A percentile compares a stretch with the other conserved stretches of the same genome.
phyloP scores from a whole-genome alignment of 2,329 filamentous ascomycete genomes.

The Cephalotrichum gorgonifer region DNA sequence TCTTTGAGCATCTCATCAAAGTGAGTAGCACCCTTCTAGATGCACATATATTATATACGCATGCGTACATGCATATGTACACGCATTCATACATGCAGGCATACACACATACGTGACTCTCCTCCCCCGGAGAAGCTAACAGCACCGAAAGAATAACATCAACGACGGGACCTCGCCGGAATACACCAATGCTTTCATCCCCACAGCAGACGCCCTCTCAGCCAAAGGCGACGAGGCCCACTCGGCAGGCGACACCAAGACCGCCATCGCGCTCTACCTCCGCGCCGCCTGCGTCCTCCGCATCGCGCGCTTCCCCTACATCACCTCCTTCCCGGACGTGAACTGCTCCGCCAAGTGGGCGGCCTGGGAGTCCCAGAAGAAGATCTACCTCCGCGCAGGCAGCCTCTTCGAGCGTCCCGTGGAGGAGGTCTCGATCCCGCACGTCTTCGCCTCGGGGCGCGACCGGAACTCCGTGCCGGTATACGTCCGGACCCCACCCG shows the following conservation, averaged over 20 bases:
- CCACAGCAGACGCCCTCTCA: conserved; percentile 47
- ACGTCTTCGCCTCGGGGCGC: conserved; percentile 33
- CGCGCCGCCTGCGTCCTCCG: conserved; percentile 63
- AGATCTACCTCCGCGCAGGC: conserved; percentile 48
- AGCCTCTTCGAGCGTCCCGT: conserved; percentile 46
- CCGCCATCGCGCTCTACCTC: conserved; percentile 54
- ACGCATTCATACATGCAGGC: no score
- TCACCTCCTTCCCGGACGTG: conserved; percentile 26
- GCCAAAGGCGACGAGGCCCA: conserved; percentile 39
- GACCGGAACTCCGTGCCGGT: conserved; percentile 51
- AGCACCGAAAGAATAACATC: conserved; percentile 34
- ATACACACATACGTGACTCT: no score
- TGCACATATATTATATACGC: not conserved
- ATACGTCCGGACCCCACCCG: conserved; percentile 50
- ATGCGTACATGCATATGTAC: no score
- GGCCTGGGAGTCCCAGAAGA: conserved; percentile 58
- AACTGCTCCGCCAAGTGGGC: conserved; percentile 40
- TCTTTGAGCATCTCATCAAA: conserved; percentile 53
- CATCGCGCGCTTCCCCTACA: conserved; percentile 60
- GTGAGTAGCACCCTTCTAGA: conserved; percentile 18
- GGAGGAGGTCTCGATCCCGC: conserved; percentile 50
- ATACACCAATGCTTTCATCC: conserved; percentile 56
- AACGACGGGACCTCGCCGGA: conserved; percentile 55
- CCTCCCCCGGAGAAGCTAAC: not conserved
- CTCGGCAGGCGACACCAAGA: conserved; percentile 32